Evolutionary conservation across 805 yeast genomes (phyloP), one percentile per base, ranked within the genome.

Genomic region (Blastobotrys mokoenaii): DNA sequence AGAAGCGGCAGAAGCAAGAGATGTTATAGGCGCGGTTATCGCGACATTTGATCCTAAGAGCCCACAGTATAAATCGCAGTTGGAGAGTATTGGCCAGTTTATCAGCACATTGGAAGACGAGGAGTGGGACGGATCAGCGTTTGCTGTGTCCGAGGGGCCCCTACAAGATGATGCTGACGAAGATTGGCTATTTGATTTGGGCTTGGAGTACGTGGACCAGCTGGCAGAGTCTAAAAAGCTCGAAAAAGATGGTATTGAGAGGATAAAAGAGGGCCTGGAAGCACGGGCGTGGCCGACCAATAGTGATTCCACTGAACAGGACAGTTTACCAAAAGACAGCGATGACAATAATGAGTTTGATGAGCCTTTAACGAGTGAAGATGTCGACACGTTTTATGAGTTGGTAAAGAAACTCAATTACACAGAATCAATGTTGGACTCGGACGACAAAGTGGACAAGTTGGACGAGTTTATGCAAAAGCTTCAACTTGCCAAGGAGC

Each of bases 1-100:
- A 1, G 67, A 57, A 29, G 70, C 71, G 2, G 36, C 35, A n/a
- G 67, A 63, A 43, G 70, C 65, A 0, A 51, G 69, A 1, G 61
- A 62, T 10, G 68, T 58, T 11, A 51, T 68, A 2, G 61, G 58
- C 7, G 62, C 65, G n/a, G 55, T 68, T n/a, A 49, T 68, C 10
- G 56, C 52, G 46, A 61, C 67, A 7, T 46, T 62, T 17, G 56
- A 56, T 9, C 46, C 51, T 6, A 44, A 44, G 10, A 44, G 25
- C 10, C 45, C 46, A 12, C 45, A 42, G 2, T 42, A 48, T 10
- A 45, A 42, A n/a, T 15, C 22, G 11, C 50, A 52, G 18, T 29
- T 54, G 20, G 43, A 40, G 38, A 43, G 35, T 1, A 31, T 60
- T 8, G 55, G 41, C 9, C 30, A 25, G 27, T 58, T 59, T 33